Conservation (phyloP, 345 rosid genomes). For the Excoecaria cochinchinensis region DNA sequence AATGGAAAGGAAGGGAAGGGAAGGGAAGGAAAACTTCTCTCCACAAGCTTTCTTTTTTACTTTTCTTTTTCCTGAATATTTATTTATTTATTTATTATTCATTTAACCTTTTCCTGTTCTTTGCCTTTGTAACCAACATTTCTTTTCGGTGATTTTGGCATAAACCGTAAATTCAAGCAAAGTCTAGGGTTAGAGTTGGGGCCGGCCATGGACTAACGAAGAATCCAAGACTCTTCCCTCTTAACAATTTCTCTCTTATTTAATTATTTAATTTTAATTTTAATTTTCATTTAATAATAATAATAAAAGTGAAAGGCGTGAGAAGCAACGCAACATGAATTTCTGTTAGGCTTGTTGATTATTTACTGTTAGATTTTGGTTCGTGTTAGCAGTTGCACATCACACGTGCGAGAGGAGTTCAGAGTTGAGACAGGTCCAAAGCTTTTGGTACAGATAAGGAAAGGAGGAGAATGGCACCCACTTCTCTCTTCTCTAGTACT, state of each 20-base stretch:
- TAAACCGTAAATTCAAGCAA: conserved; percentile 46
- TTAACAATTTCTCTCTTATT: neutral
- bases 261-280: too few species aligned
- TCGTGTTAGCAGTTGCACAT: neutral
- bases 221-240: conserved; percentile 56
- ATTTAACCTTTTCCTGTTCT: conserved; percentile 24
- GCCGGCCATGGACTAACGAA: conserved; percentile 57
- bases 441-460: neutral
- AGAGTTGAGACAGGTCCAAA: neutral
- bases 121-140: neutral
- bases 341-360: too few species aligned
- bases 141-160: conserved; percentile 36
- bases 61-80: conserved; percentile 19
- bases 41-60: conserved; percentile 23
- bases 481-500: neutral
- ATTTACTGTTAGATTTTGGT: neutral
- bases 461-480: neutral
- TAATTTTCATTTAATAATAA: too few species aligned
- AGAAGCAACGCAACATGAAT: neutral
- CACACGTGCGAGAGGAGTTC: neutral
- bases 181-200: conserved; percentile 25
- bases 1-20: neutral
- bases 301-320: neutral
- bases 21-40: conserved; percentile 13
- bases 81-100: neutral